These are phyloP conservation scores for Polyplosphaeria fusca DNA, from an alignment of 495 filamentous ascomycete genomes.

Conservation along the genomic window DNA sequence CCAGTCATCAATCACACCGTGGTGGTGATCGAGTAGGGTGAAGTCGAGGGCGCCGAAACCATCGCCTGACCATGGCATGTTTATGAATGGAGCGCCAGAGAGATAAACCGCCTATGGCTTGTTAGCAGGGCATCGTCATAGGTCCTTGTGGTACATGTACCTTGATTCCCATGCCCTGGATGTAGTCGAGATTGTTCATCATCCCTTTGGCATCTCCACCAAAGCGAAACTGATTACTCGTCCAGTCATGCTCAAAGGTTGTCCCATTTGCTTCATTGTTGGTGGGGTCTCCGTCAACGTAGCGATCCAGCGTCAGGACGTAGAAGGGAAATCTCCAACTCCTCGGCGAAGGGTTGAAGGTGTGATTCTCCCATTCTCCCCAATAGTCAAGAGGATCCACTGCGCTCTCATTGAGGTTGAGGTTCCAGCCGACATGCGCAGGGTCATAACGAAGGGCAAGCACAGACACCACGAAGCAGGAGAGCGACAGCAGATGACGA, in stretches of 20 bases:
- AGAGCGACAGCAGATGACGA: conserved; percentile 6
- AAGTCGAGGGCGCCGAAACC: conserved; percentile 64
- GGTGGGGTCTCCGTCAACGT: conserved; percentile 66
- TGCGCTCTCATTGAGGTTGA: conserved; percentile 61
- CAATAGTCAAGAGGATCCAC: conserved; percentile 59
- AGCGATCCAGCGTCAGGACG: conserved; percentile 66
- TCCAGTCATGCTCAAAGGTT: conserved; percentile 64
- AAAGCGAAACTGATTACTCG: conserved; percentile 69
- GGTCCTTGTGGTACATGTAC: conserved; percentile 41
- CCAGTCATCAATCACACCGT: conserved; percentile 62
- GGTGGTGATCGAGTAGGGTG: conserved; percentile 68
- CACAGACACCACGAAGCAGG: conserved; percentile 6
- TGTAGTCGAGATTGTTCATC: conserved; percentile 65
- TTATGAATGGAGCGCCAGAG: conserved; percentile 66
- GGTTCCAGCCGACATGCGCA: conserved; percentile 53
- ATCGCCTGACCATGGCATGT: conserved; percentile 68
- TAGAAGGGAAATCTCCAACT: conserved; percentile 75
- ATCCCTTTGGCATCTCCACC: conserved; percentile 68
- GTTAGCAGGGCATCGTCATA: not conserved
- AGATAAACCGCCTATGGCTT: conserved; percentile 60
- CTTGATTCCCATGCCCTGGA: conserved; percentile 74
- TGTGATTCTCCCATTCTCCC: conserved; percentile 56
- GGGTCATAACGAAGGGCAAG: conserved; percentile 51
- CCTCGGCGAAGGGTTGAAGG: conserved; percentile 55
- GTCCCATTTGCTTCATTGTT: conserved; percentile 73